phyloP scores from a whole-genome alignment of 805 yeast species.

The Yarrowia yakushimensis region DNA sequence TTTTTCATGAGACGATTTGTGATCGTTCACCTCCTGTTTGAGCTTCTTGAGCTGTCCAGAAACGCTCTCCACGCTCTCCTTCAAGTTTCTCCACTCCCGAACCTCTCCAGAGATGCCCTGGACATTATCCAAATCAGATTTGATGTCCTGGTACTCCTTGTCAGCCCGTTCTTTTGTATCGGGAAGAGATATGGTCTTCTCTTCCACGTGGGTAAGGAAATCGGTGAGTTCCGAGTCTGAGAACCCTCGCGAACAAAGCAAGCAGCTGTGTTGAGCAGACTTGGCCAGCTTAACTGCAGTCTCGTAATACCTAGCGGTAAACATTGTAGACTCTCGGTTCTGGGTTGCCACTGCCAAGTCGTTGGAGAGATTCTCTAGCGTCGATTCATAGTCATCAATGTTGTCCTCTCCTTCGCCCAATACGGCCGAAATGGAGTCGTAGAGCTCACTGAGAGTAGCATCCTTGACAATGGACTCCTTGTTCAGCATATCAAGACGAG shows the following conservation, averaged over 20 bases:
- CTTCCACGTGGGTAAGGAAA: constrained; percentile 32
- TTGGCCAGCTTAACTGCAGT: constrained; percentile 66
- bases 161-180: constrained; percentile 39
- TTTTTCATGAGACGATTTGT: constrained; percentile 34
- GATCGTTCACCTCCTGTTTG: constrained; percentile 28
- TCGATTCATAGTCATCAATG: constrained; percentile 30
- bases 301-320: constrained; percentile 64
- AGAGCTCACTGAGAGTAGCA: not conserved
- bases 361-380: constrained; percentile 50
- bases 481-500: not conserved
- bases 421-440: not conserved
- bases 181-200: constrained; percentile 38
- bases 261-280: constrained; percentile 52
- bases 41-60: constrained; percentile 25
- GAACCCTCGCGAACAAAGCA: constrained; percentile 69
- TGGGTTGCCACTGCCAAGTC: constrained; percentile 56
- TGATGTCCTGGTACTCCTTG: constrained; percentile 27
- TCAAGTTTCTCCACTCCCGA: constrained; percentile 1
- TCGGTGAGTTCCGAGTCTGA: constrained; percentile 34
- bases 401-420: constrained; percentile 20
- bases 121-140: constrained; percentile 34
- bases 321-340: constrained; percentile 62
- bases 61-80: constrained; percentile 26
- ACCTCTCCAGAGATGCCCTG: constrained; percentile 25
- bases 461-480: not conserved